phyloP scores from a whole-genome alignment of 192 early-diverging fungal species.

The Mortierella antarctica region DNA sequence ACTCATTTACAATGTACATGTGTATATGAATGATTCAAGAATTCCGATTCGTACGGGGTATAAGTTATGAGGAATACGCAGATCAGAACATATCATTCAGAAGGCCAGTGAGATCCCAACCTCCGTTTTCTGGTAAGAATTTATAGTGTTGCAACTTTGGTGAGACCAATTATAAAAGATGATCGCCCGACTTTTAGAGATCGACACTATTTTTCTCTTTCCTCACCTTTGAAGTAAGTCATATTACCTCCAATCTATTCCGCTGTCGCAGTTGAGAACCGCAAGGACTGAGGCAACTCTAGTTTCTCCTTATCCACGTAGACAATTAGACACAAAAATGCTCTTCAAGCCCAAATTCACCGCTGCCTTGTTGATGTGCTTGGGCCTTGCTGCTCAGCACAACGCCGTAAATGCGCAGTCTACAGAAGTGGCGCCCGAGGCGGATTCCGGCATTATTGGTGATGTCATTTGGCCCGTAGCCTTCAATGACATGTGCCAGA shows the following conservation, averaged over 20 bases:
- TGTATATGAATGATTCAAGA: too few species aligned
- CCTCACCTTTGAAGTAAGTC: not conserved
- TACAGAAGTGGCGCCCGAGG: not conserved
- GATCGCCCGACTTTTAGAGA: not conserved
- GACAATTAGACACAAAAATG: conserved; percentile 8
- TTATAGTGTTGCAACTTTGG: too few species aligned
- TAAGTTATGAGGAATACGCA: too few species aligned
- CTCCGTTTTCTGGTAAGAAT: too few species aligned
- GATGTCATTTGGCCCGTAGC: conserved; percentile 4
- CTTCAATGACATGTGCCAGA: not conserved
- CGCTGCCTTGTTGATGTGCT: not conserved
- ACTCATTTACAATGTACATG: too few species aligned
- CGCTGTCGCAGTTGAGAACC: not conserved
- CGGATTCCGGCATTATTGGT: conserved; percentile 1
- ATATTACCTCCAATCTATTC: not conserved
- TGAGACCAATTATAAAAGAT: not conserved
- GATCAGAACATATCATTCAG: too few species aligned
- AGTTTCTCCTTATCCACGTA: not conserved
- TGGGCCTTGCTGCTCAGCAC: conserved; percentile 3
- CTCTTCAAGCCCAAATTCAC: conserved; percentile 6
- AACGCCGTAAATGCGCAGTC: not conserved
- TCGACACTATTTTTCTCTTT: not conserved
- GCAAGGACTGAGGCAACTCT: conserved; percentile 1
- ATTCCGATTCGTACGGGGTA: too few species aligned
- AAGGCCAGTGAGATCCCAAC: too few species aligned